Conservation (phyloP, 192 early-diverging fungal genomes). For the Tieghemiomyces parasiticus region DNA sequence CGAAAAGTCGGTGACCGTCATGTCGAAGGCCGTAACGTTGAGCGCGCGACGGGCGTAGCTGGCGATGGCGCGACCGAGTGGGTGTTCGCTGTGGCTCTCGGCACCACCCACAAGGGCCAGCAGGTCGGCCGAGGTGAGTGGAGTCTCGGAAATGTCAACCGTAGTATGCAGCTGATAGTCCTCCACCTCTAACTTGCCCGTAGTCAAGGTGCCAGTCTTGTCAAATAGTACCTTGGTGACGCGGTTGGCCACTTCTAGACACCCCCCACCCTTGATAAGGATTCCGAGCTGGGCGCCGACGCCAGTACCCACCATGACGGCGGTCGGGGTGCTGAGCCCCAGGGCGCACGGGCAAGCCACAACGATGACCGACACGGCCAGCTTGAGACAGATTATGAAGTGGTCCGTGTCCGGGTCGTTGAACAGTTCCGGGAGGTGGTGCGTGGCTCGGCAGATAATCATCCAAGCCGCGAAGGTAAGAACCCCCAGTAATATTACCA, state of each 20-base stretch:
- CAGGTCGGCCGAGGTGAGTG: too few species aligned
- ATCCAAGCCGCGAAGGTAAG: conserved; percentile 69
- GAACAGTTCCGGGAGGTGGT: conserved; percentile 25
- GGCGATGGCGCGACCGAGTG: conserved; percentile 65
- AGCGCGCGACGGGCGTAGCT: conserved; percentile 36
- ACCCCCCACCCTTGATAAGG: conserved; percentile 87
- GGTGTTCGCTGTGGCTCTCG: conserved; percentile 79
- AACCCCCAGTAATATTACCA: conserved; percentile 54
- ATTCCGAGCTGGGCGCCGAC: conserved; percentile 90
- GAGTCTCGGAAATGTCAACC: too few species aligned
- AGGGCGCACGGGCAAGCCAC: conserved; percentile 96
- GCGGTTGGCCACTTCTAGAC: conserved; percentile 64
- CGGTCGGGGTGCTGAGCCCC: conserved; percentile 91
- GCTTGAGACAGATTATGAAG: conserved; percentile 66
- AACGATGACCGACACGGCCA: conserved; percentile 90
- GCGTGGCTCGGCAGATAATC: conserved; percentile 29
- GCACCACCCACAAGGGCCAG: conserved; percentile 55
- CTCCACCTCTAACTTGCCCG: conserved; percentile 50
- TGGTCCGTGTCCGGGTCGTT: conserved; percentile 30
- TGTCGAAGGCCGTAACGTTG: conserved; percentile 21
- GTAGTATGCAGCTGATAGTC: conserved; percentile 26
- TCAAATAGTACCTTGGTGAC: conserved; percentile 88
- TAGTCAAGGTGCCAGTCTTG: conserved; percentile 93
- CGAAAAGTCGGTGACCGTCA: conserved; percentile 39
- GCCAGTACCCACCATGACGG: conserved; percentile 97